Conservation (phyloP, 768 basidiomycete species). For the Podaxis pistillaris region DNA sequence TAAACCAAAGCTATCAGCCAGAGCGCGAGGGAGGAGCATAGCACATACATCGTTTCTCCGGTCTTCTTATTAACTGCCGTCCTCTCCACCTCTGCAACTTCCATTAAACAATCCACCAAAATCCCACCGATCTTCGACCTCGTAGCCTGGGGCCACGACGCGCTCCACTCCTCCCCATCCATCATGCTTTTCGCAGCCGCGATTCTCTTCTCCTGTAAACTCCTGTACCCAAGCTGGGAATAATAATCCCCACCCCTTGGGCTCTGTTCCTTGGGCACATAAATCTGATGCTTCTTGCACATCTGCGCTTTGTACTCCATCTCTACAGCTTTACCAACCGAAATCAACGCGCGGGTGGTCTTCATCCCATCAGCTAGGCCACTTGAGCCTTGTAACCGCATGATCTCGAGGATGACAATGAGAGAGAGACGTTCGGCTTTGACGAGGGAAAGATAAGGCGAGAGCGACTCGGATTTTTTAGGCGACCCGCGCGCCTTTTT, state of each 20-base stretch:
- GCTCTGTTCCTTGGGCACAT: constrained; percentile 35
- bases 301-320: constrained; percentile 87
- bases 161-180: constrained; percentile 71
- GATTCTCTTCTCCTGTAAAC: constrained; percentile 62
- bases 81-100: constrained; percentile 74
- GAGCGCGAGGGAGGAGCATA: background rate
- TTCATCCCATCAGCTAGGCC: constrained; percentile 88
- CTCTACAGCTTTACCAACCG: constrained; percentile 84
- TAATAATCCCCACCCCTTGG: constrained; percentile 45
- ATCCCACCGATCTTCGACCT: constrained; percentile 80
- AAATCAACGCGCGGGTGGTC: constrained; percentile 75
- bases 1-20: constrained; percentile 25
- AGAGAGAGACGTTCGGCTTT: constrained; percentile 78
- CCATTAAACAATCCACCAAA: constrained; percentile 81
- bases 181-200: constrained; percentile 63
- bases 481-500: background rate
- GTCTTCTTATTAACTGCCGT: constrained; percentile 56
- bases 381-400: constrained; percentile 76
- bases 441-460: constrained; percentile 75
- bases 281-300: constrained; percentile 62
- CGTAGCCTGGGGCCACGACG: constrained; percentile 78
- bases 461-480: constrained; percentile 29
- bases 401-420: constrained; percentile 85
- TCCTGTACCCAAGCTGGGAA: constrained; percentile 55
- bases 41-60: constrained; percentile 57